phyloP scores from a whole-genome alignment of 352 stramenopile species.

The Globisporangium barbulae region DNA sequence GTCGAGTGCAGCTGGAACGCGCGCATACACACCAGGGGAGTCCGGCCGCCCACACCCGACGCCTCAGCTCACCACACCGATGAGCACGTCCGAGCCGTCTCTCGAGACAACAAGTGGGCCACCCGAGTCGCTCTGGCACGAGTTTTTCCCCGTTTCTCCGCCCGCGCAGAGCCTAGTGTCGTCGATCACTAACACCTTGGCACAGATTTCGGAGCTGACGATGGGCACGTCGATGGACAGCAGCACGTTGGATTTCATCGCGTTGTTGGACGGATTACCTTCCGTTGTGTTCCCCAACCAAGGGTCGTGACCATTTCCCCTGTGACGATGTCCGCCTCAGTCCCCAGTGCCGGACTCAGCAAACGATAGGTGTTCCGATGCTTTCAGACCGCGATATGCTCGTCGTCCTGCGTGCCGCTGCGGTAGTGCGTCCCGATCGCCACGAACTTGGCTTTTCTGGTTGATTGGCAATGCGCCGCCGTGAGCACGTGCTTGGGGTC shows the following conservation, averaged over 20 bases:
- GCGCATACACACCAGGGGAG: constrained; percentile 50
- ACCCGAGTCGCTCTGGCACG: constrained; percentile 61
- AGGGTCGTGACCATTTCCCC: constrained; percentile 8
- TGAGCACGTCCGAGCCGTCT: constrained; percentile 28
- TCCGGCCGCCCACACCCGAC: constrained; percentile 38
- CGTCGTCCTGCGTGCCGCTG: constrained; percentile 36
- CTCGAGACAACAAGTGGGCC: constrained; percentile 33
- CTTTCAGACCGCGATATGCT: constrained; percentile 44
- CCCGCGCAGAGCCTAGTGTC: constrained; percentile 62
- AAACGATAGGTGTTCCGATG: constrained; percentile 51
- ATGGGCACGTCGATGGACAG: constrained; percentile 41
- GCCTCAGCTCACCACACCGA: constrained; percentile 62
- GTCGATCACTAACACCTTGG: constrained; percentile 25
- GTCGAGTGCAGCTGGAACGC: constrained; percentile 18
- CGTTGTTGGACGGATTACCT: constrained; percentile 6
- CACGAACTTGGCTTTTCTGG: constrained; percentile 24
- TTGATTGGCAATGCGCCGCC: constrained; percentile 8
- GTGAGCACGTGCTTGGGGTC: constrained; percentile 37
- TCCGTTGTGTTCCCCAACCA: constrained; percentile 30
- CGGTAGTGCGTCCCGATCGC: constrained; percentile 56
- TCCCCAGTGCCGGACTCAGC: constrained; percentile 17
- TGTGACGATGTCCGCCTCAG: constrained; percentile 18
- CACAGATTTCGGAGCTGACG: constrained; percentile 20
- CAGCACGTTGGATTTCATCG: constrained; percentile 25
- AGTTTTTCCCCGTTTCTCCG: constrained; percentile 38